phyloP scores from a whole-genome alignment of 306 rosid species.

The Trichosanthes cucumerina region DNA sequence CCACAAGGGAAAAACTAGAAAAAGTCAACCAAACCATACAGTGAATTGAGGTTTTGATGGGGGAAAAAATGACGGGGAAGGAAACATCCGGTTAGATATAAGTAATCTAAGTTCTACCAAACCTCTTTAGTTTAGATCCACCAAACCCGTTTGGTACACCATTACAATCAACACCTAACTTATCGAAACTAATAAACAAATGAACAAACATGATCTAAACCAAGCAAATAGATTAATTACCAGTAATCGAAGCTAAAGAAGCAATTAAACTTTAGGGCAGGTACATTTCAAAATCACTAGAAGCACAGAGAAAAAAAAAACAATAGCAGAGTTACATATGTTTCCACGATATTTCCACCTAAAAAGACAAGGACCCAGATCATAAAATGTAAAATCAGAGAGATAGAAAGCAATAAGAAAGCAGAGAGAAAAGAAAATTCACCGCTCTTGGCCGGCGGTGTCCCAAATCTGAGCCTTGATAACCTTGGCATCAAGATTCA shows the following conservation, averaged over 20 bases:
- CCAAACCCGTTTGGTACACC: conserved; percentile 5
- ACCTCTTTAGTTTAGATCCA: background rate
- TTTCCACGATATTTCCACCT: too few species aligned
- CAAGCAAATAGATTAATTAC: background rate
- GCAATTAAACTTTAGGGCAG: background rate
- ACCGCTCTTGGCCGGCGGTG: conserved; percentile 56
- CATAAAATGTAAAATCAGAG: background rate
- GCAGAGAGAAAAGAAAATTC: background rate
- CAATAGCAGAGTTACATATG: too few species aligned
- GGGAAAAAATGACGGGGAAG: background rate
- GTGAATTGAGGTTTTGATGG: background rate
- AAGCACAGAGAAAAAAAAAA: conserved; percentile 1
- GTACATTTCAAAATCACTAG: background rate
- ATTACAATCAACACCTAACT: conserved; percentile 3
- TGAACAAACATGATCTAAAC: background rate
- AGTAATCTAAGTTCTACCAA: background rate
- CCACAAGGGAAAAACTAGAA: background rate
- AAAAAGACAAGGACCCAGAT: conserved; percentile 2
- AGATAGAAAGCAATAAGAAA: background rate
- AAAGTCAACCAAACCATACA: background rate
- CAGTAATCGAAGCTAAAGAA: background rate
- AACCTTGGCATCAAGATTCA: conserved; percentile 36
- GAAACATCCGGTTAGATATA: background rate
- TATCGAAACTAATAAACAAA: background rate
- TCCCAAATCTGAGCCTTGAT: conserved; percentile 60